phyloP scores from a whole-genome alignment of 805 yeast species.

The Candida vaughaniae region DNA sequence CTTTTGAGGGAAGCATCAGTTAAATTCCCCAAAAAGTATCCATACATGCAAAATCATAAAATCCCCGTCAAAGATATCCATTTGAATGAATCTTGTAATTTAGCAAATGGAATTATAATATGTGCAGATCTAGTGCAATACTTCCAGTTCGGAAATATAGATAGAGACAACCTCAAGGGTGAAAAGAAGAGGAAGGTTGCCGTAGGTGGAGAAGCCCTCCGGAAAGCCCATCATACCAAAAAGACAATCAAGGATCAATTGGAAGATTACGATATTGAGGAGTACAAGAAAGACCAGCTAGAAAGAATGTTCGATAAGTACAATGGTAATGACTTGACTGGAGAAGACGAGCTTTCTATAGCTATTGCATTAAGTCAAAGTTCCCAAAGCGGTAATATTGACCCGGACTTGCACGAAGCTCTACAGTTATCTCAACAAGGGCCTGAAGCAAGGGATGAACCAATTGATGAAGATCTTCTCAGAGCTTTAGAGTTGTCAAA shows the following conservation, averaged over 20 bases:
- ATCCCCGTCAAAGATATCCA: slow-evolving; percentile 27
- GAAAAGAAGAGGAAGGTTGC: slow-evolving; percentile 16
- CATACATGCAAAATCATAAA: slow-evolving; percentile 19
- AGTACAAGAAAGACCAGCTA: slow-evolving; percentile 21
- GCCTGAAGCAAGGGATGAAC: neutral
- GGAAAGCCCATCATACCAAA: slow-evolving; percentile 18
- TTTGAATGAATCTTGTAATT: slow-evolving; percentile 23
- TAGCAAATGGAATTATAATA: slow-evolving; percentile 38
- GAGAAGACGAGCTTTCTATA: slow-evolving; percentile 39
- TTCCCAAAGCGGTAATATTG: slow-evolving; percentile 12
- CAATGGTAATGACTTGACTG: slow-evolving; percentile 40
- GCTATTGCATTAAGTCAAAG: slow-evolving; percentile 44
- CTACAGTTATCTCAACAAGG: slow-evolving; percentile 17
- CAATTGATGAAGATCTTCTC: slow-evolving; percentile 2
- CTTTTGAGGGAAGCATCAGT: slow-evolving; percentile 32
- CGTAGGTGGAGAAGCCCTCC: slow-evolving; percentile 20
- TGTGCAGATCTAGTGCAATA: slow-evolving; percentile 45
- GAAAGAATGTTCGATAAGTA: slow-evolving; percentile 39
- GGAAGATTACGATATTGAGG: slow-evolving; percentile 34
- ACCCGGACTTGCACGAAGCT: slow-evolving; percentile 19
- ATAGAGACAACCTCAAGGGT: slow-evolving; percentile 9
- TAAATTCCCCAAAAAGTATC: slow-evolving; percentile 25
- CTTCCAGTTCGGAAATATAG: slow-evolving; percentile 45
- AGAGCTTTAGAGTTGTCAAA: slow-evolving; percentile 1
- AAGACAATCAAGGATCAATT: slow-evolving; percentile 31